Base-by-base conservation (phyloP, 2,329 filamentous ascomycete genomes). In the Aurifilum marmelostoma region DNA sequence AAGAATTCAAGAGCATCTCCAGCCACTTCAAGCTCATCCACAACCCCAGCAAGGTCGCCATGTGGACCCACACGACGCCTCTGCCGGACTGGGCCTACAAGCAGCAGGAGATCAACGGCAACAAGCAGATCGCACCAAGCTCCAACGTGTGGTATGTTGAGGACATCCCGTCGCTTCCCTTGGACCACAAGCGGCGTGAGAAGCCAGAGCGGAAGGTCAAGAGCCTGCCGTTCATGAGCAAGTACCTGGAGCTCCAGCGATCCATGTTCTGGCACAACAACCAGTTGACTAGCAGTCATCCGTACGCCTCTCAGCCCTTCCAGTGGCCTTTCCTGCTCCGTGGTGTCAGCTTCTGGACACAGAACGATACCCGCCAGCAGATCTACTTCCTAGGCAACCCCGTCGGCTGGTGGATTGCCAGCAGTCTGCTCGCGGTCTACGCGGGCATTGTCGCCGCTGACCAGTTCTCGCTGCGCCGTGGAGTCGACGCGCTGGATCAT, bases 251-350 rank as follows among this genome's bases (percentile, higher is more conserved):
- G 84, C 87, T 99, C 69, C 96, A 99, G 82, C 89, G 95, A 63
- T 93, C 94, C 75, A 99, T 99, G 94, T 99, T 99, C 87, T 95
- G 92, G 87, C 96, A 99, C 86, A 99, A 99, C 87, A 98, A 94
- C 80, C 95, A 97, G 76, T 84, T 99, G 77, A 99, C 96, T 59
- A 97, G 94, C 83, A 97, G 93, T 78, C 96, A 99, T 80, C 96
- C 96, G 1, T 99, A 99, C 79, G 89, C 96, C 56, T 97, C 93
- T 75, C 91, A 94, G 78, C 96, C 96, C 8, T 96, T 97, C 83
- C 93, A 97, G 77, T 99, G 96, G 96, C 96, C 96, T 1, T 98
- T 99, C 88, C 86, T 99, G 77, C 88, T 99, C 68, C 91, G 96
- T 39, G 96, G 96, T 81, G 95, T 99, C 75, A 97, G 94, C 81